phyloP scores from a whole-genome alignment of 2,329 filamentous ascomycete genomes.

The Ascochyta clinopodiicola region DNA sequence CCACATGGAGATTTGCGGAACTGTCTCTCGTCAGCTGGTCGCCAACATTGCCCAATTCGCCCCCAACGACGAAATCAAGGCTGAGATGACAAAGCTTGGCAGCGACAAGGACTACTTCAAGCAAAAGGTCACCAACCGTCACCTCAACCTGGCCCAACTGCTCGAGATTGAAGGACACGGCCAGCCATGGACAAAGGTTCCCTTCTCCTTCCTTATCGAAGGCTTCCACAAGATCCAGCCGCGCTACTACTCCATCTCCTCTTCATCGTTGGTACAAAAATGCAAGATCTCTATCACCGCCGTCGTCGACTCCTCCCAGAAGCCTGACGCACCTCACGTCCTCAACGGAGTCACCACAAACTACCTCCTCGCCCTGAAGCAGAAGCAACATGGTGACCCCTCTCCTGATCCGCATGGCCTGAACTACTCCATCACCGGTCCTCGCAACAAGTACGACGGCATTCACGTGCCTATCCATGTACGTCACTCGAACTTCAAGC shows the following conservation, averaged over 20 bases:
- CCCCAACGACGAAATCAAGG: slow-evolving; percentile 81
- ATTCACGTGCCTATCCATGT: slow-evolving; percentile 95
- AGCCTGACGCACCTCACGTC: slow-evolving; percentile 76
- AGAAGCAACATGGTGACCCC: slow-evolving; percentile 92
- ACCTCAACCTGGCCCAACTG: slow-evolving; percentile 88
- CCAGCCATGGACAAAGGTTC: slow-evolving; percentile 80
- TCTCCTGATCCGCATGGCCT: slow-evolving; percentile 82
- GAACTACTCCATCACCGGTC: slow-evolving; percentile 85
- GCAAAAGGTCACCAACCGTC: slow-evolving; percentile 78
- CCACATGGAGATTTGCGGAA: slow-evolving; percentile 94
- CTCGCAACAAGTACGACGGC: slow-evolving; percentile 95
- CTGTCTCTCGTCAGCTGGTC: slow-evolving; percentile 94
- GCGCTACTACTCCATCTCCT: slow-evolving; percentile 99
- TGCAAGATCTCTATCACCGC: slow-evolving; percentile 95
- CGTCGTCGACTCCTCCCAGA: slow-evolving; percentile 82
- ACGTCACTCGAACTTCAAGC: slow-evolving; percentile 98
- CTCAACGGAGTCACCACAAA: slow-evolving; percentile 97
- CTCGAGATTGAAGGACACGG: slow-evolving; percentile 75
- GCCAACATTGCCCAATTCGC: slow-evolving; percentile 87
- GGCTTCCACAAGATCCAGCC: slow-evolving; percentile 93
- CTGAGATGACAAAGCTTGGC: slow-evolving; percentile 87
- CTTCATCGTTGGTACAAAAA: slow-evolving; percentile 91
- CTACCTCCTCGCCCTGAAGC: slow-evolving; percentile 91
- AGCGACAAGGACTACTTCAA: slow-evolving; percentile 96
- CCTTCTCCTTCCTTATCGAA: slow-evolving; percentile 95